Percentiles rank a stretch among this genome's conserved stretches.
Conservation (phyloP, 2,329 filamentous ascomycete genomes). For the Penicillium sclerotigenum region DNA sequence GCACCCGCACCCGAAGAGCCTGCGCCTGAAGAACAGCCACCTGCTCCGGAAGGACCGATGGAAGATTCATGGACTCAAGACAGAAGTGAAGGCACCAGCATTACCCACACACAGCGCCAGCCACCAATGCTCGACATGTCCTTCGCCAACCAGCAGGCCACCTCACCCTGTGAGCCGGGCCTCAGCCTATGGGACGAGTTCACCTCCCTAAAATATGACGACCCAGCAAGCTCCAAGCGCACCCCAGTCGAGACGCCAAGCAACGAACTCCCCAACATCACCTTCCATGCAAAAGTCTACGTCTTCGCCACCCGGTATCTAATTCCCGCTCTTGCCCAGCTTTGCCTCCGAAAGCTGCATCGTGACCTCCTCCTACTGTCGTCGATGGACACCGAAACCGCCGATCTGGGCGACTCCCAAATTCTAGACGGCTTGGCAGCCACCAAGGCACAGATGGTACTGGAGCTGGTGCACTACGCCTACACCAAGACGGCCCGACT, state of each 20-base stretch:
- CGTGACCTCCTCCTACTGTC: slow-evolving; percentile 34
- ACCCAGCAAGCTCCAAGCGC: slow-evolving; percentile 9
- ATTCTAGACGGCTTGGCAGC: slow-evolving; percentile 24
- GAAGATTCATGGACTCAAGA: slow-evolving; percentile 9
- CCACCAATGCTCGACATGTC: slow-evolving; percentile 36
- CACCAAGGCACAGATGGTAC: slow-evolving; percentile 34
- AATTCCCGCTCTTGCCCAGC: slow-evolving; percentile 40
- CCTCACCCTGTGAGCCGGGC: slow-evolving; percentile 29
- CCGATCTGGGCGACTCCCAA: slow-evolving; percentile 17
- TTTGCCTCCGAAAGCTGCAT: slow-evolving; percentile 42
- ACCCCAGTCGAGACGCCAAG: slow-evolving; percentile 6
- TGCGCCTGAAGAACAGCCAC: not conserved
- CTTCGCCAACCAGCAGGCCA: slow-evolving; percentile 35
- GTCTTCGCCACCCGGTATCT: slow-evolving; percentile 44
- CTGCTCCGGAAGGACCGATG: not conserved
- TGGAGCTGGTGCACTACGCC: slow-evolving; percentile 40
- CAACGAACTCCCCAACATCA: slow-evolving; percentile 36
- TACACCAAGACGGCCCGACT: slow-evolving; percentile 41
- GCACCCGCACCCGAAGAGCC: slow-evolving; percentile 2
- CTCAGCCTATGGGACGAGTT: slow-evolving; percentile 43
- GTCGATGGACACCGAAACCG: slow-evolving; percentile 20
- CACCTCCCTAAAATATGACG: slow-evolving; percentile 35
- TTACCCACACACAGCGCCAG: not conserved
- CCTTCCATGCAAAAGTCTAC: slow-evolving; percentile 46
- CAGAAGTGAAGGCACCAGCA: not conserved